phyloP scores from a whole-genome alignment of 1,139 yeast genomes.

The Ogataea hybrid region DNA sequence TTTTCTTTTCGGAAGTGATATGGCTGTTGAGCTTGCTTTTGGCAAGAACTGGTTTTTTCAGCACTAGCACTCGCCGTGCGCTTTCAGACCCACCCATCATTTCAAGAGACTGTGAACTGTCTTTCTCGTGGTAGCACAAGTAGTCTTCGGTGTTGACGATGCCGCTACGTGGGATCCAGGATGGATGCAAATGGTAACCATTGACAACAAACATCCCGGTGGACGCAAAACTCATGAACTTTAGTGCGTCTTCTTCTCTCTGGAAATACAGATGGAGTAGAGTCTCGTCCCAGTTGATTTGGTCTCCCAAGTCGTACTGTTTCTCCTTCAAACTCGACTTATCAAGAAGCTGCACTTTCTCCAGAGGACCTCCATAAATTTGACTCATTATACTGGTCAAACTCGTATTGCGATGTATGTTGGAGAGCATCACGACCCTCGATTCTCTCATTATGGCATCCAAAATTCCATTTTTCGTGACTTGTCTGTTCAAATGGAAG shows the following conservation, averaged over 20 bases:
- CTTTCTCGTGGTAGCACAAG: slow-evolving; percentile 9
- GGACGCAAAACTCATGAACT: slow-evolving; percentile 54
- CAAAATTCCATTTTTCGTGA: slow-evolving; percentile 7
- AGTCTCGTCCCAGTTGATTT: slow-evolving; percentile 25
- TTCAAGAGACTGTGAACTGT: slow-evolving; percentile 9
- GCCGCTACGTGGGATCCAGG: slow-evolving; percentile 22
- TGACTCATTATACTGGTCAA: slow-evolving; percentile 53
- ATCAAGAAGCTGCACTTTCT: slow-evolving; percentile 38
- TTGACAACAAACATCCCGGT: slow-evolving; percentile 60
- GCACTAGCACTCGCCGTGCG: slow-evolving; percentile 32
- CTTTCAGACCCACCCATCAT: slow-evolving; percentile 25
- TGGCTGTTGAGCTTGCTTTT: slow-evolving; percentile 16
- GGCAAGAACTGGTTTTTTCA: slow-evolving; percentile 27
- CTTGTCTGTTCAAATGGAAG: slow-evolving; percentile 6
- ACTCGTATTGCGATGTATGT: slow-evolving; percentile 43
- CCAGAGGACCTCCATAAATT: slow-evolving; percentile 74
- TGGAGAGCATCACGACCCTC: slow-evolving; percentile 33
- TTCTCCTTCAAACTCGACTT: slow-evolving; percentile 10
- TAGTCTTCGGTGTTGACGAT: slow-evolving; percentile 7
- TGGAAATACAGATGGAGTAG: slow-evolving; percentile 53
- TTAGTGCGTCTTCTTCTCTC: slow-evolving; percentile 51
- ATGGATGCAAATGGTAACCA: slow-evolving; percentile 47
- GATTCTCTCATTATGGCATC: slow-evolving; percentile 10
- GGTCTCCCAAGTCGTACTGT: slow-evolving; percentile 13
- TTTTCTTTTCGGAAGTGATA: slow-evolving; percentile 17